Conservation (phyloP, 306 rosid genomes). For the Rosa persica region DNA sequence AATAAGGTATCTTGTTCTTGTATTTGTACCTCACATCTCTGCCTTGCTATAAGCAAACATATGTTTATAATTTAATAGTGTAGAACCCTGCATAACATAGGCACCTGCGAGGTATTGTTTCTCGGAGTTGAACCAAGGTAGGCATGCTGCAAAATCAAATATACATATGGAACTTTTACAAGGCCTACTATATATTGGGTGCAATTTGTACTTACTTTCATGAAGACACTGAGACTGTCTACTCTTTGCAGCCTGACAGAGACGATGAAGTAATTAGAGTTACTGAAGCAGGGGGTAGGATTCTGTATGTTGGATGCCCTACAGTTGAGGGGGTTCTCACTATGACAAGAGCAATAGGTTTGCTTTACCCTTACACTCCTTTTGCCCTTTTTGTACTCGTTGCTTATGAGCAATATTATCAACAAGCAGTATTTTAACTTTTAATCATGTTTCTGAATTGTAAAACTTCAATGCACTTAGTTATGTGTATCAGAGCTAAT, state of each 20-base stretch:
- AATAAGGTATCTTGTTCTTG: not conserved
- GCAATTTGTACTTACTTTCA: not conserved
- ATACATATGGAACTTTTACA: not conserved
- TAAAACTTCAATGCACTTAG: not conserved
- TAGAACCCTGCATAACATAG: too few species aligned
- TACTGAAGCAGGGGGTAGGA: slow-evolving; percentile 21
- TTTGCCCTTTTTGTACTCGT: not conserved
- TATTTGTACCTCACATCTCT: not conserved
- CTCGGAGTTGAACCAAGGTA: not conserved
- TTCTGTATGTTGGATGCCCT: slow-evolving; percentile 26
- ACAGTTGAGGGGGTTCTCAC: slow-evolving; percentile 33
- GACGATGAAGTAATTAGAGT: slow-evolving; percentile 31
- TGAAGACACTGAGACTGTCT: slow-evolving; percentile 1
- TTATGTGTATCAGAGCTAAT: not conserved
- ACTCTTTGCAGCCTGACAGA: slow-evolving; percentile 34
- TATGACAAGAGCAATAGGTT: slow-evolving; percentile 39
- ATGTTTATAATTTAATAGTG: too few species aligned
- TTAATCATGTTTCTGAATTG: not conserved
- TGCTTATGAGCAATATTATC: not conserved
- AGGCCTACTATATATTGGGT: not conserved
- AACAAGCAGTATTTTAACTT: not conserved
- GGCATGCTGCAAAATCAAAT: not conserved
- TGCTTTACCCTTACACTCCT: not conserved
- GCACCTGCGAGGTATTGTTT: not conserved
- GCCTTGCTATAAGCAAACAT: not conserved